Evolutionary conservation across 768 basidiomycete genomes (phyloP).

Genomic region (Termitomyces titanicus): DNA sequence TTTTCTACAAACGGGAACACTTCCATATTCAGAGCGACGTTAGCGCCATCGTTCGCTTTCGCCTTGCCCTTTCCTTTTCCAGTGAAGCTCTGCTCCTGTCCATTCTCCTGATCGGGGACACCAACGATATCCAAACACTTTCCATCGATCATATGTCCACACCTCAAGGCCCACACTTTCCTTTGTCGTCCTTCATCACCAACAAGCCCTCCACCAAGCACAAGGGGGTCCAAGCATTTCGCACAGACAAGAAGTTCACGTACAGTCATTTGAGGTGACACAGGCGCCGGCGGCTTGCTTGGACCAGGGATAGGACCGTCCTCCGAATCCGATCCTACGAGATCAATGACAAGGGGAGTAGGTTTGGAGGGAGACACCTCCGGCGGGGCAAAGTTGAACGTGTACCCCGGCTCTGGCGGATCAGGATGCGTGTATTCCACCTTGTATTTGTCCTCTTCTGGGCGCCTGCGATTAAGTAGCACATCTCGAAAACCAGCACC

Average conservation of each 20-base stretch:
- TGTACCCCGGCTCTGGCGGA: slow-evolving; percentile 57
- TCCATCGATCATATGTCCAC: slow-evolving; percentile 77
- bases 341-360: slow-evolving; percentile 38
- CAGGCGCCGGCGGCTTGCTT: slow-evolving; percentile 2
- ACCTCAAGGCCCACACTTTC: slow-evolving; percentile 69
- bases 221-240: slow-evolving; percentile 59
- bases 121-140: slow-evolving; percentile 65
- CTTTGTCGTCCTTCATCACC: slow-evolving; percentile 39
- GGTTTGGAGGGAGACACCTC: slow-evolving; percentile 21
- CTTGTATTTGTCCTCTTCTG: slow-evolving; percentile 41
- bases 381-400: slow-evolving; percentile 58
- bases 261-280: slow-evolving; percentile 18
- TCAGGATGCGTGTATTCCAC: slow-evolving; percentile 63
- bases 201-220: slow-evolving; percentile 48
- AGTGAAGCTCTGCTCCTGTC: neutral
- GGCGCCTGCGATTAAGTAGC: neutral
- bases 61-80: slow-evolving; percentile 5
- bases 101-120: slow-evolving; percentile 12
- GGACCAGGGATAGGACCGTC: slow-evolving; percentile 26
- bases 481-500: slow-evolving; percentile 6
- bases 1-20: slow-evolving; percentile 18
- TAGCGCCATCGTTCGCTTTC: neutral
- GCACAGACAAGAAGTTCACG: slow-evolving; percentile 61
- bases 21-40: neutral
- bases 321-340: slow-evolving; percentile 21